These are phyloP conservation scores for Endotrypanum monterogeii DNA, from an alignment of 208 protist genomes.

Conservation along the genomic window DNA sequence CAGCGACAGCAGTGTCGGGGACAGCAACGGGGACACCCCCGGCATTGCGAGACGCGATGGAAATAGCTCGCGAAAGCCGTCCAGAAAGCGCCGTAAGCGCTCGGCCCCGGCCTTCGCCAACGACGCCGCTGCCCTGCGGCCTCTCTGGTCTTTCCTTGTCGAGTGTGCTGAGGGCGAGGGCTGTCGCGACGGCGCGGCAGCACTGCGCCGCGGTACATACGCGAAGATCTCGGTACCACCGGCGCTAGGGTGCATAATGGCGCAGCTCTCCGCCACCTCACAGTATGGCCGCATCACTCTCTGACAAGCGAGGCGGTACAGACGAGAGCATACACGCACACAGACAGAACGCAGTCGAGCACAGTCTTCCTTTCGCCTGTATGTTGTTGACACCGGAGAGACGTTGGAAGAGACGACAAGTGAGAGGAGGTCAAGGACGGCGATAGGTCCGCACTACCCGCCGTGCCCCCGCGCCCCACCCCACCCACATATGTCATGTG, in stretches of 20 bases:
- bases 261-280: conserved; percentile 41
- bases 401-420: no score
- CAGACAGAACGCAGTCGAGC: no score
- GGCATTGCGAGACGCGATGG: not conserved
- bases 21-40: not conserved
- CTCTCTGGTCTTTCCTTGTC: conserved; percentile 73
- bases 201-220: conserved; percentile 46
- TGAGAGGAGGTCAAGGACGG: no score
- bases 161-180: conserved; percentile 59
- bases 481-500: no score
- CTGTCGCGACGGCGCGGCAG: conserved; percentile 31
- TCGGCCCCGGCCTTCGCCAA: conserved; percentile 28
- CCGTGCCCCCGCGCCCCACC: no score
- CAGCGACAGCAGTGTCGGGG: not conserved
- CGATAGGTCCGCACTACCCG: no score
- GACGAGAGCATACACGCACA: no score
- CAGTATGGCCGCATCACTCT: conserved; percentile 57
- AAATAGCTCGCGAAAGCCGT: conserved; percentile 2
- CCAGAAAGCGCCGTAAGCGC: conserved; percentile 3
- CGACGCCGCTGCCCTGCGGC: conserved; percentile 53
- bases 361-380: no score
- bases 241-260: conserved; percentile 58
- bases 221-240: conserved; percentile 49
- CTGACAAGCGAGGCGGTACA: conserved; percentile 16
- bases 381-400: no score